phyloP scores from a whole-genome alignment of 371 early-diverging fungal genomes.

The Chytridium lagenaria region DNA sequence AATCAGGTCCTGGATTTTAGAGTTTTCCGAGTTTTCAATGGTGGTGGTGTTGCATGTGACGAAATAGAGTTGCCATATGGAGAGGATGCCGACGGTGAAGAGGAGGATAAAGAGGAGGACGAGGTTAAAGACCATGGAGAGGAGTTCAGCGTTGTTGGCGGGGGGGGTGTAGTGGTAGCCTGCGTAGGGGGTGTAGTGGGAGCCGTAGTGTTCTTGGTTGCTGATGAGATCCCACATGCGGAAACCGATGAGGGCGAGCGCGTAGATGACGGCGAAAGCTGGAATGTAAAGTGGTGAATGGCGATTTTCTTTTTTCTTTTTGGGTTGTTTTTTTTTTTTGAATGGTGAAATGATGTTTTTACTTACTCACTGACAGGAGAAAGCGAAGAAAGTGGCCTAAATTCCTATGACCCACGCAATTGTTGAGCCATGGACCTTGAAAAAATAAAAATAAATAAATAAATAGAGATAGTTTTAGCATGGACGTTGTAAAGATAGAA shows the following conservation, averaged over 20 bases:
- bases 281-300: no score
- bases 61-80: slow-evolving; percentile 84
- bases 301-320: no score
- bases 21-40: slow-evolving; percentile 86
- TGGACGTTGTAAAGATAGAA: neutral
- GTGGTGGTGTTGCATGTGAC: slow-evolving; percentile 90
- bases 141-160: slow-evolving; percentile 46
- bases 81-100: slow-evolving; percentile 80
- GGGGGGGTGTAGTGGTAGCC: slow-evolving; percentile 48
- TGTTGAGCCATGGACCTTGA: slow-evolving; percentile 92
- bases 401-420: slow-evolving; percentile 92
- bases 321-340: neutral
- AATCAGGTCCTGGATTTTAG: slow-evolving; percentile 79
- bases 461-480: slow-evolving; percentile 1
- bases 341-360: slow-evolving; percentile 34
- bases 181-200: slow-evolving; percentile 11
- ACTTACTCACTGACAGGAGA: slow-evolving; percentile 62
- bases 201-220: slow-evolving; percentile 43
- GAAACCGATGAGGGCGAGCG: slow-evolving; percentile 44
- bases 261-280: slow-evolving; percentile 39
- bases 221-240: slow-evolving; percentile 48
- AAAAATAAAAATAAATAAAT: neutral
- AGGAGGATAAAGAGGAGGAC: slow-evolving; percentile 70
- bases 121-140: slow-evolving; percentile 76
- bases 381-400: slow-evolving; percentile 91